A percentile compares a stretch with the other conserved stretches of the same genome.
Evolutionary conservation across 2,329 filamentous ascomycete genomes (phyloP).

Genomic region (Aspergillus udagawae): DNA sequence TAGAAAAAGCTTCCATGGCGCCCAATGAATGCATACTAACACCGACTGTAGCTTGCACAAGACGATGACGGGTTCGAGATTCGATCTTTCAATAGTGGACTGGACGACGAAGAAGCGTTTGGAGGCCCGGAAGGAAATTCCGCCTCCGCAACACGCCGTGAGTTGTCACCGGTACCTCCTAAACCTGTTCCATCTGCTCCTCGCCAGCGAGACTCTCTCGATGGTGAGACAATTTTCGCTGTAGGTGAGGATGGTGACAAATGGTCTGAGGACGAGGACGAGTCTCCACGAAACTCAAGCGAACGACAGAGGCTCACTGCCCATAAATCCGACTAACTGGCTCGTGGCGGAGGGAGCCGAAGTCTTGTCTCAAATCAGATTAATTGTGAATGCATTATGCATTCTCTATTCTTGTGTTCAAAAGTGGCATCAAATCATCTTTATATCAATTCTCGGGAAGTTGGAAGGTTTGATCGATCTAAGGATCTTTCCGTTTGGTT

Average conservation of each 20-base stretch:
- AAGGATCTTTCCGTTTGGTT: constrained; percentile 5
- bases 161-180: constrained; percentile 41
- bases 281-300: constrained; percentile 48
- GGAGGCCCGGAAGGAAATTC: constrained; percentile 35
- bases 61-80: constrained; percentile 99
- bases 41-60: constrained; percentile 67
- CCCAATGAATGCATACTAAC: constrained; percentile 26
- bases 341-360: neutral
- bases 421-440: neutral
- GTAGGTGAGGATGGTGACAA: constrained; percentile 83
- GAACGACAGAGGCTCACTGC: constrained; percentile 50
- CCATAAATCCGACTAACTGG: constrained; percentile 26
- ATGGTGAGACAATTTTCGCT: constrained; percentile 94
- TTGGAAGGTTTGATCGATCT: constrained; percentile 3
- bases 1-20: neutral
- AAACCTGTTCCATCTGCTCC: constrained; percentile 50
- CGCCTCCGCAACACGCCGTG: constrained; percentile 28
- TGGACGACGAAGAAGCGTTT: constrained; percentile 59
- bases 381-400: neutral
- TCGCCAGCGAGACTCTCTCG: constrained; percentile 59
- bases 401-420: neutral
- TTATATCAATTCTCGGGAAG: neutral
- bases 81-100: constrained; percentile 75
- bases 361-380: neutral
- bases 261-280: constrained; percentile 68